Base-by-base conservation (phyloP, 345 rosid species). In the Corchorus olitorius region DNA sequence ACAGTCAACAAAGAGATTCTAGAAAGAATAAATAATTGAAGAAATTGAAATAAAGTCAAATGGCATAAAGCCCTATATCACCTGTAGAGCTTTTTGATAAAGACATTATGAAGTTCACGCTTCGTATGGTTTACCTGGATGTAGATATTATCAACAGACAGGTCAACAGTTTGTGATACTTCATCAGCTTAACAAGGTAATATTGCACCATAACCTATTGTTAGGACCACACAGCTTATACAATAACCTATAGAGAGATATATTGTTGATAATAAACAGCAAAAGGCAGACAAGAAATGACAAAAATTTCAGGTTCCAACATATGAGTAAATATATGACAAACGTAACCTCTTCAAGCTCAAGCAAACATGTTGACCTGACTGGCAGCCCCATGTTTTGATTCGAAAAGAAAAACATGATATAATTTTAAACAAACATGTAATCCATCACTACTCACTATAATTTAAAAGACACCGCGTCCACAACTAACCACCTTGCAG, bases 71-170 rank as follows among this genome's bases (percentile, higher is more conserved):
- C 72, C 10, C 20, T 55, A 49, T 35, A 58, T 83, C 80, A 94
- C 99, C 99, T 92, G 91, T 94, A 97, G 56, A 97, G 98, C 88
- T 91, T 97, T 84, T 81, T 89, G 75, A 97, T 97, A 84, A 97
- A 92, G 76, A 94, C 88, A 75, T 94, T 97, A 85, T 94, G 99
- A 82, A 97, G 80, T 82, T 97, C 98, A 2, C 99, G 94, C 84
- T 97, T 97, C 1, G 99, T 91, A 83, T 92, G 97, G 75, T 94
- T 90, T 70, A 97, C 99, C 99, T 97, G 81, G 79, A 39, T 34
- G 75, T 75, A 74, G 72, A 78, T 62, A 78, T 49, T 35, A 69
- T 67, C 61, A 59, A 76, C 15, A 77, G 43, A 62, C 16, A 67
- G n/a, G 60, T 17, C 72, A 19, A 54, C 17, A 39, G 1, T 35